Conservation (phyloP, 768 basidiomycete genomes). For the Boletus sp. region DNA sequence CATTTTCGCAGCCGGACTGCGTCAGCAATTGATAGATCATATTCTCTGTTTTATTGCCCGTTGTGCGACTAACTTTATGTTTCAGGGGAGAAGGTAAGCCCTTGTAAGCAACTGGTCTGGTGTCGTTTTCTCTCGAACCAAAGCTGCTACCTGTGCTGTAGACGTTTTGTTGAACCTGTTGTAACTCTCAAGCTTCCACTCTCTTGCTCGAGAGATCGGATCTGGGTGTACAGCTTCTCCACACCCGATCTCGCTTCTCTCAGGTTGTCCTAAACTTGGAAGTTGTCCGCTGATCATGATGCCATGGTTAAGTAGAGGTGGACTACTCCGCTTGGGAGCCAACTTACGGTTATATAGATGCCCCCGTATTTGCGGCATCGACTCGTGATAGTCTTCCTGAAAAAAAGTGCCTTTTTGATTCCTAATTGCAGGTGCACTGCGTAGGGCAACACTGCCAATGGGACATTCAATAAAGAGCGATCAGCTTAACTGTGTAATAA, state of each 20-base stretch:
- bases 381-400: neutral
- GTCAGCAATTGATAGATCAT: slow-evolving; percentile 11
- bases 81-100: slow-evolving; percentile 19
- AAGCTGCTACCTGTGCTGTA: neutral
- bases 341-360: slow-evolving; percentile 1
- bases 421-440: no score
- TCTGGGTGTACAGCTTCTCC: slow-evolving; percentile 4
- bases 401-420: no score
- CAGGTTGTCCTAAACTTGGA: slow-evolving; percentile 9
- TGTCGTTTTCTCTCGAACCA: neutral
- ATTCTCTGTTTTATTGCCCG: slow-evolving; percentile 8
- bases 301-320: neutral
- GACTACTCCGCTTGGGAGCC: neutral
- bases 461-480: neutral
- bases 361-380: slow-evolving; percentile 12
- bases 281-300: neutral
- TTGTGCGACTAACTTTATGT: slow-evolving; percentile 14
- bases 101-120: slow-evolving; percentile 9
- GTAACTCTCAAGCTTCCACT: neutral
- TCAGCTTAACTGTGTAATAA: neutral
- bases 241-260: slow-evolving; percentile 3
- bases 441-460: neutral
- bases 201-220: slow-evolving; percentile 8
- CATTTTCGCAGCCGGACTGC: slow-evolving; percentile 21
- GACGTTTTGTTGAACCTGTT: neutral